These are phyloP conservation scores for Kregervanrija fluxuum DNA, from an alignment of 805 yeast species.

Conservation along the genomic window DNA sequence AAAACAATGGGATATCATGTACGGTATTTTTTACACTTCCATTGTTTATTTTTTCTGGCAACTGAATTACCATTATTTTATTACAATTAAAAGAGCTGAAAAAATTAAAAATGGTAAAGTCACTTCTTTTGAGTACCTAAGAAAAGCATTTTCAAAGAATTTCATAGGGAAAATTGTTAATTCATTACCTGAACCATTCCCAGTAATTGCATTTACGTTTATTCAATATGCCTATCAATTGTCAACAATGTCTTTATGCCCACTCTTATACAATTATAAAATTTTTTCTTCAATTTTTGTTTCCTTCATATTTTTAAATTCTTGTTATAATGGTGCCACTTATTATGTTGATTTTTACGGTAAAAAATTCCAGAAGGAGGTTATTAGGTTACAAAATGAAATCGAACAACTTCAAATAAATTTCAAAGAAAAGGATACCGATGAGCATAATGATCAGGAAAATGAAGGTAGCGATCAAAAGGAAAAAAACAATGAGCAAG, in stretches of 20 bases:
- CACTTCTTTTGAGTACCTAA: conserved; percentile 80
- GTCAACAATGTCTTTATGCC: conserved; percentile 80
- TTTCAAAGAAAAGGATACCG: conserved; percentile 2
- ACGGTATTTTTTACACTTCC: conserved; percentile 73
- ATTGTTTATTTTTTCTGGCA: conserved; percentile 87
- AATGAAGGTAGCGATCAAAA: neutral
- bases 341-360: conserved; percentile 92
- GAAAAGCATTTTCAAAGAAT: conserved; percentile 60
- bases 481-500: neutral
- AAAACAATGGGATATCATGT: conserved; percentile 62
- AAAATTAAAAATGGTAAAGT: conserved; percentile 80
- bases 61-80: conserved; percentile 80
- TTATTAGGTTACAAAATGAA: conserved; percentile 60
- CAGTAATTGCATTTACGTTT: conserved; percentile 78
- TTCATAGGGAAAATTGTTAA: conserved; percentile 73
- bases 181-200: conserved; percentile 74
- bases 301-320: conserved; percentile 63
- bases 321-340: conserved; percentile 91
- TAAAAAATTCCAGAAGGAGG: conserved; percentile 80
- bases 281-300: conserved; percentile 62
- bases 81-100: conserved; percentile 70
- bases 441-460: too few relatives aligned
- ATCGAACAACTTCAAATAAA: conserved; percentile 52
- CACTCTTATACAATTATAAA: conserved; percentile 75
- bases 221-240: conserved; percentile 86